These are phyloP conservation scores for Byssoonygena ceratinophila DNA, from an alignment of 2,329 filamentous ascomycete species.

Conservation along the genomic window DNA sequence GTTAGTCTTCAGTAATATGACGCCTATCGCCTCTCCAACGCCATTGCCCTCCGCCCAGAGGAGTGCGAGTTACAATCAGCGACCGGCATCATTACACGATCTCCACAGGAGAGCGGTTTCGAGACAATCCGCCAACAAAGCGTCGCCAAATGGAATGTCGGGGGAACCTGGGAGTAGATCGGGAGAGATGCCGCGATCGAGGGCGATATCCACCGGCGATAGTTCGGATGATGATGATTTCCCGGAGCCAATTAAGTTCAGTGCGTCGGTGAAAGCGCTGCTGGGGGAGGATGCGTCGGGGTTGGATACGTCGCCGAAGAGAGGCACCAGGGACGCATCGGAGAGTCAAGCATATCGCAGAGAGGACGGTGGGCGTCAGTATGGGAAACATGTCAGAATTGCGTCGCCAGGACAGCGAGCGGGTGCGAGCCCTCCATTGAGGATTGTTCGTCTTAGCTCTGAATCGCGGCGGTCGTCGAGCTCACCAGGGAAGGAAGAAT, in stretches of 20 bases:
- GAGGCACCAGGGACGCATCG: slow-evolving; percentile 23
- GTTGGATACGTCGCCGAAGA: slow-evolving; percentile 47
- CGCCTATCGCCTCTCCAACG: slow-evolving; percentile 29
- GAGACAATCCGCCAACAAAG: slow-evolving; percentile 24
- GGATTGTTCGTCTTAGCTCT: slow-evolving; percentile 33
- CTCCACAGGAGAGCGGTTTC: slow-evolving; percentile 31
- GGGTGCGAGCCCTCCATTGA: slow-evolving; percentile 26
- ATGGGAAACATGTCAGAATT: slow-evolving; percentile 28
- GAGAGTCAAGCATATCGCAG: not conserved
- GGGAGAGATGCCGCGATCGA: slow-evolving; percentile 17
- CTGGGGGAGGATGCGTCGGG: slow-evolving; percentile 46
- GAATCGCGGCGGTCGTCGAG: slow-evolving; percentile 19
- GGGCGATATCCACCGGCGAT: slow-evolving; percentile 38
- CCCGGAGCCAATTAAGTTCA: slow-evolving; percentile 83
- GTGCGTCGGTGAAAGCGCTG: slow-evolving; percentile 79
- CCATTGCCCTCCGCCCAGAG: slow-evolving; percentile 30
- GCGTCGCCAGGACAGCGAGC: slow-evolving; percentile 28
- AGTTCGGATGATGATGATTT: slow-evolving; percentile 96
- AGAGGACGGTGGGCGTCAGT: slow-evolving; percentile 11
- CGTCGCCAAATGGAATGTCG: slow-evolving; percentile 23
- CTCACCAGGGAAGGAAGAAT: slow-evolving; percentile 30
- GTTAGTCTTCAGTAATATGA: slow-evolving; percentile 18
- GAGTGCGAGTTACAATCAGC: slow-evolving; percentile 23
- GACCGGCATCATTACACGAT: slow-evolving; percentile 29
- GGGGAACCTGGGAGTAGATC: not conserved